Conservation (phyloP, 345 rosid species). For the Sonneratia alba region DNA sequence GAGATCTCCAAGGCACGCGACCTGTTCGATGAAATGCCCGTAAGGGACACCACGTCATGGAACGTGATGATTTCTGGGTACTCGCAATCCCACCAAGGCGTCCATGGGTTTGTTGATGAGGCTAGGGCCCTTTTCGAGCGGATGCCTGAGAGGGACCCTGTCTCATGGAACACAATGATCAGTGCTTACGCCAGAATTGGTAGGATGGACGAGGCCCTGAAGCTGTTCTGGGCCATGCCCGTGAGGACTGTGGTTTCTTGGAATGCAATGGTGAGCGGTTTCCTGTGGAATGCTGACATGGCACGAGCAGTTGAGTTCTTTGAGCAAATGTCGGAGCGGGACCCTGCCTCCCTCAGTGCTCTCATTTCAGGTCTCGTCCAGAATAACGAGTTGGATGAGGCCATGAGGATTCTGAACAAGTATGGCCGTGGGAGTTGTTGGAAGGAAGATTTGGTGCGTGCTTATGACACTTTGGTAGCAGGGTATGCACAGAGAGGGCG, state of each 20-base stretch:
- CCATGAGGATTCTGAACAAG: conserved; percentile 31
- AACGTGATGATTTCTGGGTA: conserved; percentile 62
- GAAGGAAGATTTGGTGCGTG: conserved; percentile 34
- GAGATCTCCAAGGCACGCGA: conserved; percentile 33
- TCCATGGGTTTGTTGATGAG: conserved; percentile 25
- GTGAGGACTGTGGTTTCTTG: conserved; percentile 32
- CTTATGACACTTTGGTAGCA: conserved; percentile 70
- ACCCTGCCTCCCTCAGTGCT: conserved; percentile 40
- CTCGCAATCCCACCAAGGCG: conserved; percentile 29
- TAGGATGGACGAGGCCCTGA: conserved; percentile 41
- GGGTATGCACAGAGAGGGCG: conserved; percentile 57
- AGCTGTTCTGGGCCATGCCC: conserved; percentile 46
- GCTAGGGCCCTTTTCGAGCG: conserved; percentile 53
- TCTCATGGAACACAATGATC: conserved; percentile 74
- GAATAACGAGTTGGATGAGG: conserved; percentile 48
- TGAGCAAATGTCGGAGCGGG: conserved; percentile 41
- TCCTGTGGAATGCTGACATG: conserved; percentile 40
- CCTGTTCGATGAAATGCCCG: conserved; percentile 43
- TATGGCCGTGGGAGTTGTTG: conserved; percentile 16
- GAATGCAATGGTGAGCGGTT: conserved; percentile 62
- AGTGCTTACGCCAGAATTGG: conserved; percentile 61
- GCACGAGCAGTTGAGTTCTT: conserved; percentile 36
- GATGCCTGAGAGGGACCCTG: conserved; percentile 47
- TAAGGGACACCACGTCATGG: conserved; percentile 48
- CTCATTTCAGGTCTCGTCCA: conserved; percentile 56